Percentiles rank a stretch among this genome's conserved stretches.
Conservation (phyloP, 768 basidiomycete genomes). For the Trametes sanguinea region DNA sequence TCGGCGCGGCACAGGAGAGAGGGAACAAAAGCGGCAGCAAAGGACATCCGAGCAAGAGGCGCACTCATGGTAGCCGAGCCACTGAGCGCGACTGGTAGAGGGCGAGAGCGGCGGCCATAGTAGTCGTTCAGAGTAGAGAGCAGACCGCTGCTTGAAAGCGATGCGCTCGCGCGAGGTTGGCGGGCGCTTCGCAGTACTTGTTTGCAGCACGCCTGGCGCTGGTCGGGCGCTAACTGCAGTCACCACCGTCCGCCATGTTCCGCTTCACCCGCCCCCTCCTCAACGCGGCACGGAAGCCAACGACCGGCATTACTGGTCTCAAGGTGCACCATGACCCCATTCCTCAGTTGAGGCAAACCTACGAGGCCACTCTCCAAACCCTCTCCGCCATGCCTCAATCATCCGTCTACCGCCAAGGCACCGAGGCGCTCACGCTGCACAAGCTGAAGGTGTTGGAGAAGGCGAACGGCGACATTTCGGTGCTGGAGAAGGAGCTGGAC, state of each 20-base stretch:
- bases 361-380: slow-evolving; percentile 71
- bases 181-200: slow-evolving; percentile 2
- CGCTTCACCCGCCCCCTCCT: slow-evolving; percentile 74
- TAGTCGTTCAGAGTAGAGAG: slow-evolving; percentile 18
- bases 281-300: slow-evolving; percentile 62
- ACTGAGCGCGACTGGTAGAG: slow-evolving; percentile 35
- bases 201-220: not conserved
- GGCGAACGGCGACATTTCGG: slow-evolving; percentile 63
- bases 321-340: slow-evolving; percentile 83
- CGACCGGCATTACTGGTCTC: slow-evolving; percentile 88
- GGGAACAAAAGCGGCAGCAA: slow-evolving; percentile 26
- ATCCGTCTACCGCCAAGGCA: slow-evolving; percentile 88
- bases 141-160: slow-evolving; percentile 17
- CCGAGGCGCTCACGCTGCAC: slow-evolving; percentile 80
- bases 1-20: slow-evolving; percentile 29
- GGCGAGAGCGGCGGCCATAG: slow-evolving; percentile 45
- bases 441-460: slow-evolving; percentile 74
- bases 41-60: slow-evolving; percentile 28
- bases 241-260: slow-evolving; percentile 55
- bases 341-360: slow-evolving; percentile 72
- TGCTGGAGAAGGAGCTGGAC: slow-evolving; percentile 72
- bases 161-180: not conserved
- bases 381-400: slow-evolving; percentile 74
- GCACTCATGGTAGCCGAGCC: slow-evolving; percentile 23
- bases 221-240: slow-evolving; percentile 7